Conservation (phyloP, 1,284 basidiomycete species). For the Microbotryum lychnidis-dioicae region DNA sequence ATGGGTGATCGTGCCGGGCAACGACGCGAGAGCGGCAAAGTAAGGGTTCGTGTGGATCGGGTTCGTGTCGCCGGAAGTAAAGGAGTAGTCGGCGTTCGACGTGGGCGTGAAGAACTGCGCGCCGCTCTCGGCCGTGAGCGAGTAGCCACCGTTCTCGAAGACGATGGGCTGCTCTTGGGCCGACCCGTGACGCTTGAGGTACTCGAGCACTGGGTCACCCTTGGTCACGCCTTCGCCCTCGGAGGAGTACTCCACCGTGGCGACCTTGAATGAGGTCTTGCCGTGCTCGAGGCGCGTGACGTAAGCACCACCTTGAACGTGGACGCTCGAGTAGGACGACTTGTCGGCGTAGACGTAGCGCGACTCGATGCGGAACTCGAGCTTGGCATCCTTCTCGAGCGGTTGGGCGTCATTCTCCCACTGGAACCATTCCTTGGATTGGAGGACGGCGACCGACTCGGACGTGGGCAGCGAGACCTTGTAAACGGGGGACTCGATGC, state of each 20-base stretch:
- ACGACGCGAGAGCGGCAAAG: slow-evolving; percentile 85
- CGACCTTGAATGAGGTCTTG: slow-evolving; percentile 59
- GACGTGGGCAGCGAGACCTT: slow-evolving; percentile 65
- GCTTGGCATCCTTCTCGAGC: slow-evolving; percentile 58
- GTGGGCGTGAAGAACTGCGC: slow-evolving; percentile 49
- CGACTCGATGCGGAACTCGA: slow-evolving; percentile 82
- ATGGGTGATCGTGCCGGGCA: slow-evolving; percentile 95
- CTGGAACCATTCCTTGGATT: slow-evolving; percentile 96
- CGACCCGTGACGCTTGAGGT: slow-evolving; percentile 81
- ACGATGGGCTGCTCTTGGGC: slow-evolving; percentile 67
- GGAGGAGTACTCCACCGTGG: slow-evolving; percentile 73
- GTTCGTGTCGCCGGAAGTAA: slow-evolving; percentile 92
- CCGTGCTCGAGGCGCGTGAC: slow-evolving; percentile 31
- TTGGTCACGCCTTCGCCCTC: slow-evolving; percentile 58
- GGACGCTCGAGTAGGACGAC: slow-evolving; percentile 69
- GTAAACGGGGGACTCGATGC: slow-evolving; percentile 79
- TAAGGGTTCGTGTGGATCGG: slow-evolving; percentile 91
- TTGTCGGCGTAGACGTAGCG: slow-evolving; percentile 87
- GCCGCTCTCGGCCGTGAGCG: slow-evolving; percentile 50
- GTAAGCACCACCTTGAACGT: slow-evolving; percentile 72
- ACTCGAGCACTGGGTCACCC: slow-evolving; percentile 88
- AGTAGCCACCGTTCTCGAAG: slow-evolving; percentile 77
- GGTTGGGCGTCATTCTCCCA: slow-evolving; percentile 80
- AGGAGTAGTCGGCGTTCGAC: slow-evolving; percentile 89
- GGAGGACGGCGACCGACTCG: slow-evolving; percentile 77